phyloP scores from a whole-genome alignment of 805 yeast genomes.

The Pichia heedii region DNA sequence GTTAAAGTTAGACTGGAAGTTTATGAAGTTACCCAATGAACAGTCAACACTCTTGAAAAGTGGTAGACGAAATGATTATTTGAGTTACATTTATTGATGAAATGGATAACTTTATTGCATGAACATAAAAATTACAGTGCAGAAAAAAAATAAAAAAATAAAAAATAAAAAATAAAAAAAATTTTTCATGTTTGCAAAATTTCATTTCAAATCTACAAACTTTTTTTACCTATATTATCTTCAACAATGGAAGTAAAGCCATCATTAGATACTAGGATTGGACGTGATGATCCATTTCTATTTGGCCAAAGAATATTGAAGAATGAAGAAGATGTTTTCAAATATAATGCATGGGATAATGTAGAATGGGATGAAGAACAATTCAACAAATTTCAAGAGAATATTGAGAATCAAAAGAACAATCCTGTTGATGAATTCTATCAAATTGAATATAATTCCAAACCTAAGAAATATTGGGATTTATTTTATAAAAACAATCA shows the following conservation, averaged over 20 bases:
- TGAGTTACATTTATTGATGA: too few species aligned
- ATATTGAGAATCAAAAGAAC: constrained; percentile 55
- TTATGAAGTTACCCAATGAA: too few species aligned
- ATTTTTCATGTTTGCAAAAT: background rate
- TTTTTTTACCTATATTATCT: too few species aligned
- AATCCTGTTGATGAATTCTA: constrained; percentile 86
- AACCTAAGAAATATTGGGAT: constrained; percentile 95
- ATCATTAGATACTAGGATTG: constrained; percentile 49
- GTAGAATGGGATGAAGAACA: constrained; percentile 97
- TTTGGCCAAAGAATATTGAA: constrained; percentile 81
- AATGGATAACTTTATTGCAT: too few species aligned
- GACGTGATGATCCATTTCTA: constrained; percentile 82
- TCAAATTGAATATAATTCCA: constrained; percentile 63
- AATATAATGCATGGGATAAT: constrained; percentile 94
- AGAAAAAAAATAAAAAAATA: too few species aligned
- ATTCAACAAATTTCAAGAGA: constrained; percentile 45
- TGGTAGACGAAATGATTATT: too few species aligned
- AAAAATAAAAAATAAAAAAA: background rate
- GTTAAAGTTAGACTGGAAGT: too few species aligned
- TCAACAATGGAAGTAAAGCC: constrained; percentile 30
- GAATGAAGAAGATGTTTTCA: constrained; percentile 75
- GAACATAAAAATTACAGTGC: too few species aligned
- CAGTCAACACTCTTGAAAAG: too few species aligned
- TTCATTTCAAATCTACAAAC: too few species aligned
- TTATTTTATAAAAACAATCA: constrained; percentile 81